Evolutionary conservation across 345 rosid genomes (phyloP).

Genomic region (Linum lewisii): DNA sequence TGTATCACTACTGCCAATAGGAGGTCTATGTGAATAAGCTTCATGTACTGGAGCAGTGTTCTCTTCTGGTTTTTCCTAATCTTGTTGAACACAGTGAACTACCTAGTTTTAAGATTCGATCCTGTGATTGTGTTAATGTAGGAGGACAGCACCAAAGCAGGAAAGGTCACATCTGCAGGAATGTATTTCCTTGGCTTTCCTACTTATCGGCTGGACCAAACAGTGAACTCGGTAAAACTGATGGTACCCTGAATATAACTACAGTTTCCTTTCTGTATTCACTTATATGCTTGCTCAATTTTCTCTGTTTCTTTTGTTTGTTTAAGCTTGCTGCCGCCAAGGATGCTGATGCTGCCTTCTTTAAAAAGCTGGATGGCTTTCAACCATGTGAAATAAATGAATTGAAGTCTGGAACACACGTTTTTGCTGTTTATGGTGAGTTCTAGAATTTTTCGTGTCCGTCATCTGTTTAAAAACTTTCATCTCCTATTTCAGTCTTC

Average conservation of each 20-base stretch:
- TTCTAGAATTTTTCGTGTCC: conserved; percentile 19
- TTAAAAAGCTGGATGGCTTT: conserved; percentile 86
- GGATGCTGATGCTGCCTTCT: conserved; percentile 89
- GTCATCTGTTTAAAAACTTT: no score
- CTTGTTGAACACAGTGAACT: no score
- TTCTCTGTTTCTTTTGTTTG: conserved; percentile 6
- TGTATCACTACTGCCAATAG: background rate
- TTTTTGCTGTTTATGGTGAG: conserved; percentile 93
- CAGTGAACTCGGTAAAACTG: conserved; percentile 57
- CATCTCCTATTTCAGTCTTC: background rate
- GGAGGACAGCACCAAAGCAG: conserved; percentile 89
- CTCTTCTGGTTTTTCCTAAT: background rate
- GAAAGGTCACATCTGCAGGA: conserved; percentile 85
- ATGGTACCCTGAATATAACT: conserved; percentile 1
- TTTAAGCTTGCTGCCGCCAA: conserved; percentile 68
- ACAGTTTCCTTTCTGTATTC: conserved; percentile 2
- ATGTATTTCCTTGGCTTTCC: conserved; percentile 97
- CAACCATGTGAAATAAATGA: conserved; percentile 91
- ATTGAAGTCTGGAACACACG: conserved; percentile 80
- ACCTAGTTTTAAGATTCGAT: background rate
- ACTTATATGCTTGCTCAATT: conserved; percentile 13
- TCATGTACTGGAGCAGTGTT: background rate
- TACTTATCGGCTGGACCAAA: conserved; percentile 79
- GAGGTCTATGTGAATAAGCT: background rate
- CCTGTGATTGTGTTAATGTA: conserved; percentile 15